phyloP scores from a whole-genome alignment of 2,329 filamentous ascomycete genomes.

The Parasarocladium wereldwijsianum region DNA sequence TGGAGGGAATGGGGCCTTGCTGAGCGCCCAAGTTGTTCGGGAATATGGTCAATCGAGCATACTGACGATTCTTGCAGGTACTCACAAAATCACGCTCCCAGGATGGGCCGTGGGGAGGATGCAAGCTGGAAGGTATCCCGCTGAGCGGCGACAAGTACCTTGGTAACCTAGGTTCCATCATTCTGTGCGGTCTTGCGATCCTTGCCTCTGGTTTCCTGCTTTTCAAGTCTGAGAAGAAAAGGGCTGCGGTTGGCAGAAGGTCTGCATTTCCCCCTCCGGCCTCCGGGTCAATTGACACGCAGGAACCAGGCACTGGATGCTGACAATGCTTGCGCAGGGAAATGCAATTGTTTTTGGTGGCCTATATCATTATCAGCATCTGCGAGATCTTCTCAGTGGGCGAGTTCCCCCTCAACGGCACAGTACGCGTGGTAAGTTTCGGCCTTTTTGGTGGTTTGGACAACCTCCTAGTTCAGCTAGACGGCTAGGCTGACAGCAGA shows the following conservation, averaged over 20 bases:
- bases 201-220: conserved; percentile 50
- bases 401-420: conserved; percentile 61
- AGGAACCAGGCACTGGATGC: background rate
- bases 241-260: conserved; percentile 87
- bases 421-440: conserved; percentile 53
- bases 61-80: conserved; percentile 33
- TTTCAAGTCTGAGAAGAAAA: conserved; percentile 73
- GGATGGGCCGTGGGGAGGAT: conserved; percentile 49
- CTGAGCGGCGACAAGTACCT: conserved; percentile 52
- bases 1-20: too few relatives aligned
- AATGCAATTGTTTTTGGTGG: conserved; percentile 85
- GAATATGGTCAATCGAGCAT: too few relatives aligned
- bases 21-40: too few relatives aligned
- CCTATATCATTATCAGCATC: conserved; percentile 76
- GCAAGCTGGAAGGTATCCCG: conserved; percentile 59
- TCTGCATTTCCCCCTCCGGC: conserved; percentile 28
- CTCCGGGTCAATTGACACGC: background rate
- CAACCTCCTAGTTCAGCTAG: background rate
- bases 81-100: conserved; percentile 47
- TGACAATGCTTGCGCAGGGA: conserved; percentile 47
- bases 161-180: conserved; percentile 83
- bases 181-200: conserved; percentile 69
- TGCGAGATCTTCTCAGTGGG: conserved; percentile 96
- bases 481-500: conserved; percentile 9
- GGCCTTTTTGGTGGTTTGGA: too few relatives aligned